A percentile compares a stretch with the other conserved stretches of the same genome.
Evolutionary conservation across 73 alveolate species (phyloP).

Genomic region (Diophrys sp.): DNA sequence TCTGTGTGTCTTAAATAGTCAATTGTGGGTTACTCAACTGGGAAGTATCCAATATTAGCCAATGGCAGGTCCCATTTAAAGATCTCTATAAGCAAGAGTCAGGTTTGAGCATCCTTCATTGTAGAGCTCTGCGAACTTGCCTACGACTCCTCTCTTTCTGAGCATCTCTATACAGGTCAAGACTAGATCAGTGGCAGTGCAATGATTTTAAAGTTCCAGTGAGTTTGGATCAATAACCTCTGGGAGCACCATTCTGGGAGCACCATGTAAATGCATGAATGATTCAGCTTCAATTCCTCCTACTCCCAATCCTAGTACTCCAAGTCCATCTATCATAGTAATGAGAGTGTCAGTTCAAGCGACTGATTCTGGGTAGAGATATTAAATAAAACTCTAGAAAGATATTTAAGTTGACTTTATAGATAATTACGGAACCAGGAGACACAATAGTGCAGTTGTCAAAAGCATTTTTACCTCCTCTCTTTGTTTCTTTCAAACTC

Average conservation of each 20-base stretch:
- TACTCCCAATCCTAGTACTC: conserved; percentile 93
- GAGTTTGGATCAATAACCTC: conserved; percentile 80
- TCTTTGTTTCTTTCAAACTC: conserved; percentile 80
- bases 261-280: conserved; percentile 83
- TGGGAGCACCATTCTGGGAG: conserved; percentile 90
- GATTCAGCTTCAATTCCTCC: conserved; percentile 96
- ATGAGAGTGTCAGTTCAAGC: conserved; percentile 91
- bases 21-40: conserved; percentile 75
- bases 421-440: conserved; percentile 88
- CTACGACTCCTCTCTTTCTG: conserved; percentile 95
- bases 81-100: conserved; percentile 83
- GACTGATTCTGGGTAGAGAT: conserved; percentile 77
- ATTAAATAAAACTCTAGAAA: conserved; percentile 83
- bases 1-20: conserved; percentile 67
- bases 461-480: conserved; percentile 91
- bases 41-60: conserved; percentile 92
- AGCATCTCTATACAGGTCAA: conserved; percentile 74
- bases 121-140: conserved; percentile 89
- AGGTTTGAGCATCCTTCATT: conserved; percentile 78
- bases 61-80: conserved; percentile 90
- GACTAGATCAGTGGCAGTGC: conserved; percentile 88
- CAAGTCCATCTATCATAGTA: conserved; percentile 93
- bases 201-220: conserved; percentile 67
- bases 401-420: conserved; percentile 81
- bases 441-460: conserved; percentile 84